These are phyloP conservation scores for Candida ipomoeae DNA, from an alignment of 805 yeast species.

Conservation along the genomic window DNA sequence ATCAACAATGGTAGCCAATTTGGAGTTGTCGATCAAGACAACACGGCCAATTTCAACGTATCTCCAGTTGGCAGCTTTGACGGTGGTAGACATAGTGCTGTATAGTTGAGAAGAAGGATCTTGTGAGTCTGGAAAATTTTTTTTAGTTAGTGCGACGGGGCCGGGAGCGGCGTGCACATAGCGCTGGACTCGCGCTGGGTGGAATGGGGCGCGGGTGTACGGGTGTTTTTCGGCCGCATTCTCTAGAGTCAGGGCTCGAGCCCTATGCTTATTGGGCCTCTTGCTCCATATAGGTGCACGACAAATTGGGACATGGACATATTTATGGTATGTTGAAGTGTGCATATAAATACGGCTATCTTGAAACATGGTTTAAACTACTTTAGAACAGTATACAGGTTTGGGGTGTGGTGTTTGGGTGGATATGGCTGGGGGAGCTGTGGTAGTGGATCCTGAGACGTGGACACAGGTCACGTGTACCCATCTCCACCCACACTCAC, in stretches of 20 bases:
- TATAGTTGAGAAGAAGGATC: conserved; percentile 11
- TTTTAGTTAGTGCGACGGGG: conserved; percentile 14
- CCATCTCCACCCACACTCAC: too few species aligned
- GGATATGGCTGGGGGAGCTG: too few species aligned
- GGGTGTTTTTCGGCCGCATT: conserved; percentile 1
- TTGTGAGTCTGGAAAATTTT: conserved; percentile 14
- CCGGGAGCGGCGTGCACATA: conserved; percentile 12
- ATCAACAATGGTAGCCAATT: conserved; percentile 96
- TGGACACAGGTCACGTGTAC: too few species aligned
- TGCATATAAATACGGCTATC: too few species aligned
- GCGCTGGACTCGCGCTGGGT: neutral
- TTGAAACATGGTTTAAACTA: too few species aligned
- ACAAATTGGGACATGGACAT: too few species aligned
- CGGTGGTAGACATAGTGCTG: conserved; percentile 46
- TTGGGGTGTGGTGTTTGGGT: too few species aligned
- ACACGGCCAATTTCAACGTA: conserved; percentile 99
- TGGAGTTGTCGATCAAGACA: conserved; percentile 80
- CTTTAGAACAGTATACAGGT: too few species aligned
- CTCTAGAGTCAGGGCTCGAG: conserved; percentile 16
- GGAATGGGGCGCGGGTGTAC: conserved; percentile 3
- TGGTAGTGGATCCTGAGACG: too few species aligned
- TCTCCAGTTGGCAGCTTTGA: conserved; percentile 98
- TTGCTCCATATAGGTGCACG: too few species aligned
- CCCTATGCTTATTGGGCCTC: conserved; percentile 9
- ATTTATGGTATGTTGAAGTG: too few species aligned